Percentiles rank a stretch among this genome's conserved stretches.
These are phyloP conservation scores for Scopulariopsis brevicaulis DNA, from an alignment of 2,329 filamentous ascomycete species.

Conservation along the genomic window DNA sequence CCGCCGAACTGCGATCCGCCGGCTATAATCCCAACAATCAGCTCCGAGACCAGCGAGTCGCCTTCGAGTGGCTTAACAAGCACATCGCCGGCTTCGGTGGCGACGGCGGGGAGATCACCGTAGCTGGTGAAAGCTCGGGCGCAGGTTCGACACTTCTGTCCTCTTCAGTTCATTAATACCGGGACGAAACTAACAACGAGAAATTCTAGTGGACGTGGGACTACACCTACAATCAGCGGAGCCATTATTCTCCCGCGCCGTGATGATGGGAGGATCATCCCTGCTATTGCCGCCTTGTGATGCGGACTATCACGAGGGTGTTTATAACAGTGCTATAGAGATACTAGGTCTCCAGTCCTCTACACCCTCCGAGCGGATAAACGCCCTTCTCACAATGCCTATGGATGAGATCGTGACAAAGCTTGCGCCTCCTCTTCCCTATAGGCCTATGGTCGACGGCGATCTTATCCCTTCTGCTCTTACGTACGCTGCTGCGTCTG, in stretches of 20 bases:
- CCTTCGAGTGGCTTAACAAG: slow-evolving; percentile 18
- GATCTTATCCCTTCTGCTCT: background rate
- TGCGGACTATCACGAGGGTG: background rate
- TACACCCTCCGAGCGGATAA: background rate
- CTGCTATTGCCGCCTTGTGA: background rate
- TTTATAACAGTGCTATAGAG: background rate
- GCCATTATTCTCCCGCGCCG: background rate
- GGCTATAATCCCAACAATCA: slow-evolving; percentile 32
- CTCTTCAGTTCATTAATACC: background rate
- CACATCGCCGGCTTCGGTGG: slow-evolving; percentile 21
- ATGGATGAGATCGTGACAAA: background rate
- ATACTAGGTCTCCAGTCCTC: background rate
- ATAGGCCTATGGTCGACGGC: background rate
- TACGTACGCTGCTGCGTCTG: background rate
- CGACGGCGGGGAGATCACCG: slow-evolving; percentile 16
- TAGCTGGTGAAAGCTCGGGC: slow-evolving; percentile 36
- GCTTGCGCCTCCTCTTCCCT: background rate
- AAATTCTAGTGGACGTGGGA: background rate
- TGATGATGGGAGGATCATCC: background rate
- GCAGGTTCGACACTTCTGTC: slow-evolving; percentile 19
- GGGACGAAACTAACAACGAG: background rate
- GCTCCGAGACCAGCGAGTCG: slow-evolving; percentile 23
- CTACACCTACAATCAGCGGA: background rate
- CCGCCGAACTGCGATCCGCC: slow-evolving; percentile 29
- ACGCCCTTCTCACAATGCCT: background rate